A percentile compares a stretch with the other conserved stretches of the same genome.
These are phyloP conservation scores for Myxozyma geophila DNA, from an alignment of 805 yeast genomes.

Conservation along the genomic window DNA sequence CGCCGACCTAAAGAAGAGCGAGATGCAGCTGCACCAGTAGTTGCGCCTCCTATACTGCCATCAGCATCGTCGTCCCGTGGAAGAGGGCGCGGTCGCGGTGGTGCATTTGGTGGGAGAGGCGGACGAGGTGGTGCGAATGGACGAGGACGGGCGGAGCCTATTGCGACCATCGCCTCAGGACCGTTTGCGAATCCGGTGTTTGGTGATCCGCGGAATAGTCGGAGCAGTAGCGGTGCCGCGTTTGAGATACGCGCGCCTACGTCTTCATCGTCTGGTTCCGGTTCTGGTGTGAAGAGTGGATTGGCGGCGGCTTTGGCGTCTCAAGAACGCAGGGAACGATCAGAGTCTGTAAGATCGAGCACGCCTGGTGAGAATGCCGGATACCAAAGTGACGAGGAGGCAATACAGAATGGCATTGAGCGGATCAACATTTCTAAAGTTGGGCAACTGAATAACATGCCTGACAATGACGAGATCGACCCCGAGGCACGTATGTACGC, in stretches of 20 bases:
- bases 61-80: slow-evolving; percentile 16
- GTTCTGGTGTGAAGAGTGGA: not conserved
- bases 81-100: slow-evolving; percentile 21
- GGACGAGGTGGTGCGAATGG: slow-evolving; percentile 22
- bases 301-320: slow-evolving; percentile 1
- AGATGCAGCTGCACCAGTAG: slow-evolving; percentile 30
- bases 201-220: slow-evolving; percentile 20
- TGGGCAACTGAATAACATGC: slow-evolving; percentile 11
- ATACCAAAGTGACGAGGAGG: slow-evolving; percentile 26
- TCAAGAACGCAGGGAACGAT: not conserved
- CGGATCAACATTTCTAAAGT: slow-evolving; percentile 24
- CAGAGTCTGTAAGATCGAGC: not conserved
- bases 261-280: not conserved
- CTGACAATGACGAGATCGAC: slow-evolving; percentile 2
- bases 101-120: slow-evolving; percentile 3
- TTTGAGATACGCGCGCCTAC: slow-evolving; percentile 16
- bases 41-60: slow-evolving; percentile 4
- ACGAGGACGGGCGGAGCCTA: slow-evolving; percentile 20
- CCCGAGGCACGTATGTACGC: not conserved
- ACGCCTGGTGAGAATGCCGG: not conserved
- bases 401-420: slow-evolving; percentile 33
- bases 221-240: slow-evolving; percentile 10
- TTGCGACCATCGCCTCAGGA: slow-evolving; percentile 28
- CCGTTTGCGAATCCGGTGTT: slow-evolving; percentile 34
- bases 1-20: slow-evolving; percentile 66